Percentiles rank a stretch among this genome's conserved stretches.
Conservation (phyloP, 163 green algal genomes). For the Chlamydomonas reinhardtii region DNA sequence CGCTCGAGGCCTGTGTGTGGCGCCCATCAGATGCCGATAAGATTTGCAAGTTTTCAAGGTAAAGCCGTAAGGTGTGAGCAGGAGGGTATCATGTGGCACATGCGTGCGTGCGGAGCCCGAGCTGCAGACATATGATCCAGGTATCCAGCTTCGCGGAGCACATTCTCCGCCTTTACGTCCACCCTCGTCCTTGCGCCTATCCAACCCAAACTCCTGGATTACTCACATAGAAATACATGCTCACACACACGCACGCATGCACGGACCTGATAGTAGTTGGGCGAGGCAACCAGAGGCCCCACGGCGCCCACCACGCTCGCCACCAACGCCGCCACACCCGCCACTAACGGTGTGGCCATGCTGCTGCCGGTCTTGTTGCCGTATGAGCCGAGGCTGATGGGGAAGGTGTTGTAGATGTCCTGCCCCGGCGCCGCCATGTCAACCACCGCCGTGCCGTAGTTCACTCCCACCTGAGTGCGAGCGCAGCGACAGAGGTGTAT, state of each 20-base stretch:
- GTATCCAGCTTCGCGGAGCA: too few species aligned
- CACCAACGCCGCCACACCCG: slow-evolving; percentile 8
- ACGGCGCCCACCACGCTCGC: background rate
- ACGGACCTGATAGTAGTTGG: slow-evolving; percentile 1
- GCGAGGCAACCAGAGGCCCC: background rate
- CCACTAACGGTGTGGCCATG: slow-evolving; percentile 9
- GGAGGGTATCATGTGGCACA: too few species aligned
- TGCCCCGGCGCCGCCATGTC: background rate
- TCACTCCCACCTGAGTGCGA: background rate
- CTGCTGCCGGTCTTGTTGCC: slow-evolving; percentile 10
- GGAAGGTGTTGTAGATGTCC: background rate
- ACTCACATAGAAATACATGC: too few species aligned
- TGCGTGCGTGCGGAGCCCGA: too few species aligned
- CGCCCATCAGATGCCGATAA: background rate
- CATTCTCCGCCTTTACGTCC: too few species aligned
- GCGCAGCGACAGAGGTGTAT: background rate
- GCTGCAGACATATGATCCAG: too few species aligned
- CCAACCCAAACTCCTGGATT: too few species aligned
- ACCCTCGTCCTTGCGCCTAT: too few species aligned
- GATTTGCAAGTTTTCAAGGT: too few species aligned
- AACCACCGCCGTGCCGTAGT: background rate
- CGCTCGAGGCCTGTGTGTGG: background rate
- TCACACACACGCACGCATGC: background rate
- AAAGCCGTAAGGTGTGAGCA: too few species aligned
- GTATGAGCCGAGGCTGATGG: background rate